These are phyloP conservation scores for Plicaturopsis crispa DNA, from an alignment of 768 basidiomycete genomes.

Conservation along the genomic window DNA sequence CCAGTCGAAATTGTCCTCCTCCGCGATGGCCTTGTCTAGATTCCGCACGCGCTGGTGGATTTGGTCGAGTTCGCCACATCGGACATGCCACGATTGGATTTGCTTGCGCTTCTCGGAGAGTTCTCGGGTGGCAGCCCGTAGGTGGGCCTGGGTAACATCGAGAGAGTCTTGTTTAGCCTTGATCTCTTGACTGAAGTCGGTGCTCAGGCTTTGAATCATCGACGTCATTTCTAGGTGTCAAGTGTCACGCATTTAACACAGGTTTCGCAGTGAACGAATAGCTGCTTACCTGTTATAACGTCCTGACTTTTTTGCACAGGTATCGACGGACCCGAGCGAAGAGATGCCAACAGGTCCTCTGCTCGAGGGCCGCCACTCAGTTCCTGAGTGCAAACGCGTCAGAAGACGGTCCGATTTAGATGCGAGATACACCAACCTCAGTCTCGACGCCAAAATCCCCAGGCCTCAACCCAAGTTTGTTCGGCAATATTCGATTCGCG, in stretches of 20 bases:
- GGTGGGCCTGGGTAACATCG: constrained; percentile 80
- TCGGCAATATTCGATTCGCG: constrained; percentile 81
- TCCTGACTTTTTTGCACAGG: constrained; percentile 88
- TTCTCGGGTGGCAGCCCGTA: constrained; percentile 84
- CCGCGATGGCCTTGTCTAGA: constrained; percentile 67
- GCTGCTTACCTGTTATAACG: constrained; percentile 60
- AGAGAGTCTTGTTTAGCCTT: constrained; percentile 81
- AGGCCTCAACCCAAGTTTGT: constrained; percentile 89
- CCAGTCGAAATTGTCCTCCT: constrained; percentile 86
- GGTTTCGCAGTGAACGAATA: neutral
- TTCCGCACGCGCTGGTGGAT: constrained; percentile 76
- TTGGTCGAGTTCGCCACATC: constrained; percentile 75
- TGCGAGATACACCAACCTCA: constrained; percentile 46
- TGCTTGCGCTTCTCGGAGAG: constrained; percentile 87
- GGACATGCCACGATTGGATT: constrained; percentile 66
- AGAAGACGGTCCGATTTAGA: constrained; percentile 1
- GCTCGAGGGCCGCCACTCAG: constrained; percentile 60
- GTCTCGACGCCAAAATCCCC: constrained; percentile 94
- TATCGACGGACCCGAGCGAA: constrained; percentile 65
- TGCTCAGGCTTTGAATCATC: constrained; percentile 73
- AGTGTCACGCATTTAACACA: constrained; percentile 3
- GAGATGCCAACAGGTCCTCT: constrained; percentile 72
- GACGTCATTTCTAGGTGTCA: constrained; percentile 64
- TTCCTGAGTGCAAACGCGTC: constrained; percentile 36
- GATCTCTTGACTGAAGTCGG: constrained; percentile 79